These are phyloP conservation scores for Phaffomyces antillensis DNA, from an alignment of 805 yeast species.

Conservation along the genomic window DNA sequence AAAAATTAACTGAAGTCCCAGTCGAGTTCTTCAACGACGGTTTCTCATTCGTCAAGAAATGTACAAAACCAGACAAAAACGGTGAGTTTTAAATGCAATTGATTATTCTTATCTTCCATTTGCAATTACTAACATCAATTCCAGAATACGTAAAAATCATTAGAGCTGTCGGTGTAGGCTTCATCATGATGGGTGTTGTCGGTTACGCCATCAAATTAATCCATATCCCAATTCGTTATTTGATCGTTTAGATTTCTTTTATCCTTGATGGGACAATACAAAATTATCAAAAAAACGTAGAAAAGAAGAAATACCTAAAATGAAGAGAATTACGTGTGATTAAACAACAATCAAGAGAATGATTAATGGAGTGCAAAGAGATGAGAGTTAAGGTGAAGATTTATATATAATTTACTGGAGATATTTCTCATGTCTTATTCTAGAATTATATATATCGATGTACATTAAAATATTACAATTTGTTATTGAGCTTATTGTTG, in stretches of 20 bases:
- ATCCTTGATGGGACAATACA: not conserved
- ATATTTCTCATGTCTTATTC: too few species aligned
- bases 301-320: too few species aligned
- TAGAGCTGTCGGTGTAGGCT: slow-evolving; percentile 95
- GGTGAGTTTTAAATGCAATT: slow-evolving; percentile 36
- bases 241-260: slow-evolving; percentile 59
- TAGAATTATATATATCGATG: too few species aligned
- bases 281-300: too few species aligned
- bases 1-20: slow-evolving; percentile 79
- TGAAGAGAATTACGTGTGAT: too few species aligned
- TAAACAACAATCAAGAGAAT: too few species aligned
- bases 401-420: too few species aligned
- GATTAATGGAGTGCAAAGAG: too few species aligned
- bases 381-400: too few species aligned
- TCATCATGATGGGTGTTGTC: slow-evolving; percentile 95
- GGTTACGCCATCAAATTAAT: slow-evolving; percentile 92
- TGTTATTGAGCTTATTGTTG: too few species aligned
- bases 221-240: slow-evolving; percentile 94
- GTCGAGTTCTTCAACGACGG: slow-evolving; percentile 90
- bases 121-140: slow-evolving; percentile 22
- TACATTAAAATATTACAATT: too few species aligned
- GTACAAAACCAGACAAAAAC: slow-evolving; percentile 86
- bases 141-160: slow-evolving; percentile 76
- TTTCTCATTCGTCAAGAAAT: slow-evolving; percentile 76
- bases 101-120: not conserved